These are phyloP conservation scores for Haberlea rhodopensis DNA, from an alignment of 257 asterid species.

Conservation along the genomic window DNA sequence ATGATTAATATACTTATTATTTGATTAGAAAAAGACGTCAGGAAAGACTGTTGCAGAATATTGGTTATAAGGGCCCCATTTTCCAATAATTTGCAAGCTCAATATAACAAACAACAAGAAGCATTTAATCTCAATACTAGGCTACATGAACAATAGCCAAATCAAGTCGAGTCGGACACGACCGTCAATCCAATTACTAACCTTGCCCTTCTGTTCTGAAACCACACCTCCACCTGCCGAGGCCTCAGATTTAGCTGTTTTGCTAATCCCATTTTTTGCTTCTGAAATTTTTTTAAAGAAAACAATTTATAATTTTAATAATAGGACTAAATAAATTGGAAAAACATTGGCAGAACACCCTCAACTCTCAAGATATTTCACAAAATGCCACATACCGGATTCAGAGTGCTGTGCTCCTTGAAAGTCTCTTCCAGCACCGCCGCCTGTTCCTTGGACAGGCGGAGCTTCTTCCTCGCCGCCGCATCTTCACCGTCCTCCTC, in stretches of 20 bases:
- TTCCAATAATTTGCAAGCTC: too few species aligned
- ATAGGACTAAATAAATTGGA: too few species aligned
- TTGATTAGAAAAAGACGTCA: too few species aligned
- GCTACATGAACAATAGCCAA: too few species aligned
- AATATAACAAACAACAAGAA: too few species aligned
- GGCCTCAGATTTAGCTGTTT: slow-evolving; percentile 78
- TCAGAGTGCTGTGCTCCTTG: slow-evolving; percentile 86
- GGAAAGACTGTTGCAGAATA: too few species aligned
- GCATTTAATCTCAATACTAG: too few species aligned
- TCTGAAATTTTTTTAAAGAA: slow-evolving; percentile 39
- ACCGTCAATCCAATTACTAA: too few species aligned
- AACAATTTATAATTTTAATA: too few species aligned
- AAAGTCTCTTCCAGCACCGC: slow-evolving; percentile 86
- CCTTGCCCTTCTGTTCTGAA: slow-evolving; percentile 99
- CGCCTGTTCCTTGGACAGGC: slow-evolving; percentile 91
- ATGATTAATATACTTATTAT: too few species aligned
- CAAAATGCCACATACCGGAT: slow-evolving; percentile 65
- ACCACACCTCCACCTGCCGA: slow-evolving; percentile 98
- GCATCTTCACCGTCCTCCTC: slow-evolving; percentile 70
- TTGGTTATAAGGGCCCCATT: too few species aligned
- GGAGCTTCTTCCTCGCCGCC: slow-evolving; percentile 81
- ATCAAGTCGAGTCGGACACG: too few species aligned
- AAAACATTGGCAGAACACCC: slow-evolving; percentile 26
- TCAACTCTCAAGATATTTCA: neutral
- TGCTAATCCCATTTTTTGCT: slow-evolving; percentile 87